Base-by-base conservation (phyloP, 768 basidiomycete species). In the Xerocomus spinulosus region DNA sequence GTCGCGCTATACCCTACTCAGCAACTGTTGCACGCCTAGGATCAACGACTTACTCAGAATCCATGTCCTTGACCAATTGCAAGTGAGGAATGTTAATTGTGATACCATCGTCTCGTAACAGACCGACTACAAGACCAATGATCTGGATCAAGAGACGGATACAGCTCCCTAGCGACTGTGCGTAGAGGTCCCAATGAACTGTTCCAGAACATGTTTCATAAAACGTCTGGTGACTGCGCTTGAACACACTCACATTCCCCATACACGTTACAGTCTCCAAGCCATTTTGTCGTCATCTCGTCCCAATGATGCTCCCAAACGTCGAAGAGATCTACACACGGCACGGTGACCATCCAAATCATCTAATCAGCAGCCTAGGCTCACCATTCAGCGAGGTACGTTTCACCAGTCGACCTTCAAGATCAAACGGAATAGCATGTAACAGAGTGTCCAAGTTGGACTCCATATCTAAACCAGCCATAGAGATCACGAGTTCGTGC, bases 181-280 rank as follows among this genome's bases (percentile, higher is more conserved):
- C 69, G 49, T 78, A 80, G 21, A 82, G 63, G 29, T 58, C 61
- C 83, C 83, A 85, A 50, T 81, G 69, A 55, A 81, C 83, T 85
- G 40, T 18, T 41, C 8, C 30, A 32, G 15, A 28, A n/a, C 18
- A 34, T 35, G 52, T 54, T 46, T 32, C 23, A 47, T 28, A 17
- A 44, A 35, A 5, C 9, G 18, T 42, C 17, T 5, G 10, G 12
- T 23, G 4, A 15, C n/a, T 9, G 8, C 8, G 23, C 4, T 12
- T 9, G 20, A 42, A 46, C 8, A 18, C 14, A 63, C 80, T 60
- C 56, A 83, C 83, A 77, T 36, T 71, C 67, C n/a, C 74, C 73
- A 42, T 68, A 67, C 13, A 62, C 26, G 33, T 46, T 36, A 33
- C 64, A 69, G 26, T 60, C 50, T 5, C 44, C 42, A 26, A 65